Percentiles rank a stretch among this genome's conserved stretches.
Evolutionary conservation across 164 flowering plant genomes (phyloP).

Genomic region (Aristolochia californica): DNA sequence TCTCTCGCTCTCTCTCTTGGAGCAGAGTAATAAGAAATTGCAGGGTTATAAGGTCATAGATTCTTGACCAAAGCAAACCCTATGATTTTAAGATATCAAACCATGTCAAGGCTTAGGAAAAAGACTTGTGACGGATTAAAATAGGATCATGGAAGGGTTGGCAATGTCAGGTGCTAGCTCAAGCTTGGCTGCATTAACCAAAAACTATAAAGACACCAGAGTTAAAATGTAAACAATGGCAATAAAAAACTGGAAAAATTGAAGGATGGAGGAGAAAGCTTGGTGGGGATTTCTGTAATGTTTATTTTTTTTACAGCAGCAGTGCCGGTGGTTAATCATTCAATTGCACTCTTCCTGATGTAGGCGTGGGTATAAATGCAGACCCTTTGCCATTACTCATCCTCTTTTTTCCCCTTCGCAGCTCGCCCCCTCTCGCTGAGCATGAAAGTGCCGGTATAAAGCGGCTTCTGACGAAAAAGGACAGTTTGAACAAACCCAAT

Average conservation of each 20-base stretch:
- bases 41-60: neutral
- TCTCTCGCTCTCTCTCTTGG: neutral
- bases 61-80: conserved; percentile 10
- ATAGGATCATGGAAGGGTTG: conserved; percentile 5
- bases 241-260: neutral
- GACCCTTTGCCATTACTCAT: conserved; percentile 29
- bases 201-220: neutral
- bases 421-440: neutral
- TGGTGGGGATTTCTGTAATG: neutral
- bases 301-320: conserved; percentile 23
- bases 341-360: conserved; percentile 76
- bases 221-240: neutral
- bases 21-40: no score
- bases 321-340: conserved; percentile 88
- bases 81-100: conserved; percentile 1
- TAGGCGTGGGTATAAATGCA: conserved; percentile 87
- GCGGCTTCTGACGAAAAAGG: conserved; percentile 20
- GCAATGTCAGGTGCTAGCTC: conserved; percentile 15
- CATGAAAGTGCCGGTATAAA: conserved; percentile 9
- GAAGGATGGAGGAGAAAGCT: neutral
- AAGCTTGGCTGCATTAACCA: neutral
- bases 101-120: neutral
- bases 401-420: neutral
- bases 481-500: conserved; percentile 27
- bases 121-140: conserved; percentile 1